A percentile compares a stretch with the other conserved stretches of the same genome.
Conservation (phyloP, 345 rosid species). For the Lepidium africanum region DNA sequence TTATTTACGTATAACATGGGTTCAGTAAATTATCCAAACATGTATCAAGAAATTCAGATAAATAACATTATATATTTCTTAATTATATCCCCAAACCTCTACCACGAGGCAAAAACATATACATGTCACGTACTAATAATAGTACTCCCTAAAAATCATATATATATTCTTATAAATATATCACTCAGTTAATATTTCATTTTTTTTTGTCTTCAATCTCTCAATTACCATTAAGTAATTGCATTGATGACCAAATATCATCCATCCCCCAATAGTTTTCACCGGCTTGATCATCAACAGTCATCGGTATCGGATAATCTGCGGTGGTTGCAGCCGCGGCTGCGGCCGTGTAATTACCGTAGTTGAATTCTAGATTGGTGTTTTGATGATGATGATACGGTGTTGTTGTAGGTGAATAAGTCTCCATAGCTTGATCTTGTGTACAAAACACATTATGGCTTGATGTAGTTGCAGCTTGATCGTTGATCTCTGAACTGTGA, state of each 20-base stretch:
- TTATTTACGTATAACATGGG: conserved; percentile 22
- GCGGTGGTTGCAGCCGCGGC: not conserved
- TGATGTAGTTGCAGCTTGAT: conserved; percentile 35
- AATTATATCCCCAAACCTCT: conserved; percentile 24
- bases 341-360: conserved; percentile 12
- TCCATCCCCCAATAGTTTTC: conserved; percentile 85
- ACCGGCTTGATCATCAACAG: conserved; percentile 33
- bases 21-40: not conserved
- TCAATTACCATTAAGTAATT: conserved; percentile 46
- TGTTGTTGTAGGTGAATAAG: conserved; percentile 40
- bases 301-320: conserved; percentile 19
- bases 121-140: conserved; percentile 25
- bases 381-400: conserved; percentile 34
- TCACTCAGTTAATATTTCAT: conserved; percentile 17
- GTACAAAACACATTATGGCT: conserved; percentile 39
- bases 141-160: conserved; percentile 21
- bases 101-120: conserved; percentile 29
- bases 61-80: not conserved
- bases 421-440: conserved; percentile 38
- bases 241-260: conserved; percentile 76
- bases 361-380: conserved; percentile 19
- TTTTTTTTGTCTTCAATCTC: not conserved
- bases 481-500: conserved; percentile 36
- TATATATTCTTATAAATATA: not conserved
- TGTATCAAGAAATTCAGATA: conserved; percentile 10